Evolutionary conservation across 2,329 filamentous ascomycete species (phyloP).

Genomic region (Aspergillus oerlinghausenensis): DNA sequence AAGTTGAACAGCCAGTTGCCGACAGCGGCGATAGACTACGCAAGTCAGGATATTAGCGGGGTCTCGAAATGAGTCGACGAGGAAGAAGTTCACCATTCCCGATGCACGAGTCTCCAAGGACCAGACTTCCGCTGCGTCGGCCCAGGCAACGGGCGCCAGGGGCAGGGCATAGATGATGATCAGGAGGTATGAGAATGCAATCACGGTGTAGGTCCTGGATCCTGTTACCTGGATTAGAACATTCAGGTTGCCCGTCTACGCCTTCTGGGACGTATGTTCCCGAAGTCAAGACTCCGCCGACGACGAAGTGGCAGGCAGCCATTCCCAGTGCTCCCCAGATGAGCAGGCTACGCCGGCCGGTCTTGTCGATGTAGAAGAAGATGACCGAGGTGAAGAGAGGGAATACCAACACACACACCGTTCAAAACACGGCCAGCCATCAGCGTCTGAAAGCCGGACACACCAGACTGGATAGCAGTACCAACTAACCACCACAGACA

Average conservation of each 20-base stretch:
- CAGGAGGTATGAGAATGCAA: conserved; percentile 61
- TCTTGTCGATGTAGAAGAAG: conserved; percentile 43
- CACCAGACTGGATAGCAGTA: conserved; percentile 39
- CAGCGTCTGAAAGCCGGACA: conserved; percentile 37
- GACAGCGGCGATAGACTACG: conserved; percentile 44
- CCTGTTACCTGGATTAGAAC: conserved; percentile 52
- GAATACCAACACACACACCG: conserved; percentile 32
- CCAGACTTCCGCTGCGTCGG: conserved; percentile 63
- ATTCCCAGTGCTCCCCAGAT: conserved; percentile 29
- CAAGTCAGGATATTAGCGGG: not conserved
- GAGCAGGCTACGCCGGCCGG: conserved; percentile 43
- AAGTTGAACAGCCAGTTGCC: conserved; percentile 59
- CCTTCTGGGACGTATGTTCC: conserved; percentile 42
- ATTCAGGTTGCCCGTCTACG: conserved; percentile 47
- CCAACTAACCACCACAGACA: conserved; percentile 19
- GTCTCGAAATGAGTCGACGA: not conserved
- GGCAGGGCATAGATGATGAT: conserved; percentile 62
- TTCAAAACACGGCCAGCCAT: conserved; percentile 25
- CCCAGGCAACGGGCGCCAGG: conserved; percentile 60
- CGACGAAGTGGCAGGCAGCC: conserved; percentile 45
- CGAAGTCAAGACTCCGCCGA: conserved; percentile 42
- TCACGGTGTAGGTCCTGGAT: conserved; percentile 56
- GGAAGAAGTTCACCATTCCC: conserved; percentile 45
- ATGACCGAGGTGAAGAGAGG: conserved; percentile 42
- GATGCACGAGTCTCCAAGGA: conserved; percentile 57